Evolutionary conservation across 1,284 basidiomycete species (phyloP).

Genomic region (Sutorius eximius): DNA sequence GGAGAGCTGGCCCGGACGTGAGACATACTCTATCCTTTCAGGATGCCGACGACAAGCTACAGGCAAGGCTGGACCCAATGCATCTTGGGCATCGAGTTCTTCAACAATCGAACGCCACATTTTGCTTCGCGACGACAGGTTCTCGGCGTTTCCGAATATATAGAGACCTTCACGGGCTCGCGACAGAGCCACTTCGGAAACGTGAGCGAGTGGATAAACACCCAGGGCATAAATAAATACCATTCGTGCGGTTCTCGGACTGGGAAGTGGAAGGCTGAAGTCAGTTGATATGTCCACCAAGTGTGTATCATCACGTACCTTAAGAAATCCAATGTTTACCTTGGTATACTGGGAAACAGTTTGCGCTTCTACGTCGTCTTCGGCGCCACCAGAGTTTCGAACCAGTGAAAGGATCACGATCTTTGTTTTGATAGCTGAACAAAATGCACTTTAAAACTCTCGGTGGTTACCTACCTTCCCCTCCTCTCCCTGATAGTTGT

Average conservation of each 20-base stretch:
- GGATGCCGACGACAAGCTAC: constrained; percentile 59
- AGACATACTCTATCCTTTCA: constrained; percentile 41
- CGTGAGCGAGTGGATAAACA: background rate
- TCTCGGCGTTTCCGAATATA: constrained; percentile 65
- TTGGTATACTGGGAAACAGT: constrained; percentile 24
- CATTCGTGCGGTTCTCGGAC: constrained; percentile 60
- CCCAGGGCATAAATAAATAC: constrained; percentile 24
- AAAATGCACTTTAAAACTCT: background rate
- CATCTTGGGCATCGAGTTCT: constrained; percentile 48
- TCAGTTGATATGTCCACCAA: background rate
- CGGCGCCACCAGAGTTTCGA: constrained; percentile 55
- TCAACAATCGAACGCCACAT: constrained; percentile 66
- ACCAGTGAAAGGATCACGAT: constrained; percentile 73
- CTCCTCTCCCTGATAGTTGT: constrained; percentile 77
- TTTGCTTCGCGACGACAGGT: constrained; percentile 45
- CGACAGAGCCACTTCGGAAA: constrained; percentile 63
- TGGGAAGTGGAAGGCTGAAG: constrained; percentile 18
- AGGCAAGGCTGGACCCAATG: constrained; percentile 56
- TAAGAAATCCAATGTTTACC: constrained; percentile 69
- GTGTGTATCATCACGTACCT: constrained; percentile 37
- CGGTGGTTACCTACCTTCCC: constrained; percentile 40
- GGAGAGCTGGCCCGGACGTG: constrained; percentile 53
- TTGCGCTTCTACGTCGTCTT: constrained; percentile 33
- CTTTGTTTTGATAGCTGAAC: constrained; percentile 25
- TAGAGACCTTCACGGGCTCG: constrained; percentile 71